Conservation (phyloP, 2,329 filamentous ascomycete species). For the Alternaria sp. region DNA sequence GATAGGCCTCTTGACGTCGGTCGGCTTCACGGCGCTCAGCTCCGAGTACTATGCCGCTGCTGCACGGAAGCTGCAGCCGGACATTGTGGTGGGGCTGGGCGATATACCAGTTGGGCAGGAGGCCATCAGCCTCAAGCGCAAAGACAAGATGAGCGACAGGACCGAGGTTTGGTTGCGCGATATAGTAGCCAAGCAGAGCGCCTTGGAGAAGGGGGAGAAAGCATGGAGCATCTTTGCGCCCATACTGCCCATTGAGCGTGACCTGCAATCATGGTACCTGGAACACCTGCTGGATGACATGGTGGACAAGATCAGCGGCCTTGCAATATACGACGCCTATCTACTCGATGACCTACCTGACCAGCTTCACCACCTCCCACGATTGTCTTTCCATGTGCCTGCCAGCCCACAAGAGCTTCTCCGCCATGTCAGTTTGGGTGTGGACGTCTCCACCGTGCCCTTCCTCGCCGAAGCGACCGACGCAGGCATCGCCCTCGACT, state of each 20-base stretch:
- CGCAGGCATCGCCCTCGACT: slow-evolving; percentile 82
- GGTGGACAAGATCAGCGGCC: slow-evolving; percentile 62
- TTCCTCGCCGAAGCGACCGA: slow-evolving; percentile 80
- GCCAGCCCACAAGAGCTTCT: slow-evolving; percentile 79
- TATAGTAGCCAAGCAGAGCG: slow-evolving; percentile 62
- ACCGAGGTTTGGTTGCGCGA: slow-evolving; percentile 83
- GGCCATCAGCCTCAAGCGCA: slow-evolving; percentile 72
- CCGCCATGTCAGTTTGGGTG: slow-evolving; percentile 75
- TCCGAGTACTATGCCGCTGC: slow-evolving; percentile 74
- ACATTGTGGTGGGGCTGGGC: slow-evolving; percentile 80
- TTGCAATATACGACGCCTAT: slow-evolving; percentile 80
- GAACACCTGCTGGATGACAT: slow-evolving; percentile 73
- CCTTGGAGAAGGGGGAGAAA: slow-evolving; percentile 41
- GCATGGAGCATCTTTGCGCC: slow-evolving; percentile 63
- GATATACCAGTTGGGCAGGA: slow-evolving; percentile 71
- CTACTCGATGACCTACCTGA: slow-evolving; percentile 72
- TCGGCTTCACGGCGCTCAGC: slow-evolving; percentile 78
- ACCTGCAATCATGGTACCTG: slow-evolving; percentile 82
- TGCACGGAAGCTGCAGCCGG: slow-evolving; percentile 72
- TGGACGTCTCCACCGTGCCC: slow-evolving; percentile 80
- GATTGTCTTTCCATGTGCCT: slow-evolving; percentile 76
- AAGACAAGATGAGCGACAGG: slow-evolving; percentile 83
- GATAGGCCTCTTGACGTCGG: slow-evolving; percentile 83
- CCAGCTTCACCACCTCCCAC: slow-evolving; percentile 69
- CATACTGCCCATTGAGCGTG: slow-evolving; percentile 76